phyloP scores from a whole-genome alignment of 257 asterid genomes.

The Rubia yunnanensis region DNA sequence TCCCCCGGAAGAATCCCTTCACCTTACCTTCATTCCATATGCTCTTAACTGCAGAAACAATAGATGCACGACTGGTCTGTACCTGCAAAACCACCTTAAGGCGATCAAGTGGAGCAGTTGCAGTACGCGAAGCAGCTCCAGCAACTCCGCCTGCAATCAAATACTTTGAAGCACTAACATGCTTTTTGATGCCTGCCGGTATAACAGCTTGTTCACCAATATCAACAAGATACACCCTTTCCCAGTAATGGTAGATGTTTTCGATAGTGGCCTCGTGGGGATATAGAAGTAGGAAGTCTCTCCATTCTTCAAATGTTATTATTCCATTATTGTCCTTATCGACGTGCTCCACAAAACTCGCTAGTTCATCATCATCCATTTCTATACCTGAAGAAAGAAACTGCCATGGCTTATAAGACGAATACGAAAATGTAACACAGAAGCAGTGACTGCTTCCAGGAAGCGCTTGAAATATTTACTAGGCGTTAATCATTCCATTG shows the following conservation, averaged over 20 bases:
- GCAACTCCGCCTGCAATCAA: conserved; percentile 97
- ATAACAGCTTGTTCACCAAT: conserved; percentile 93
- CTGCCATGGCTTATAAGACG: conserved; percentile 66
- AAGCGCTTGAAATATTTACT: background rate
- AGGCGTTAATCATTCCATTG: background rate
- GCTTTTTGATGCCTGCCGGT: conserved; percentile 92
- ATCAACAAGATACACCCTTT: conserved; percentile 86
- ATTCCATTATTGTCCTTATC: conserved; percentile 93
- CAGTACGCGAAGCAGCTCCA: conserved; percentile 93
- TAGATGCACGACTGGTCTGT: conserved; percentile 66
- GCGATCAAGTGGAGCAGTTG: conserved; percentile 95
- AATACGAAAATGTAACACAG: conserved; percentile 17
- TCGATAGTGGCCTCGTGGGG: conserved; percentile 96
- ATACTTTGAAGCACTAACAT: conserved; percentile 70
- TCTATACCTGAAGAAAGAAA: conserved; percentile 82
- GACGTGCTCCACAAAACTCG: conserved; percentile 91
- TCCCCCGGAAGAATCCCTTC: conserved; percentile 78
- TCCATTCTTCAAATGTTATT: conserved; percentile 97
- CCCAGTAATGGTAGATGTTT: conserved; percentile 85
- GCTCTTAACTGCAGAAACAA: conserved; percentile 48
- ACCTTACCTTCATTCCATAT: conserved; percentile 72
- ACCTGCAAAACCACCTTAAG: conserved; percentile 85
- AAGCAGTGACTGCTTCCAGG: background rate
- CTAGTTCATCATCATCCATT: conserved; percentile 85
- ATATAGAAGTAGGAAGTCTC: conserved; percentile 85